These are phyloP conservation scores for Beauveria caledonica DNA, from an alignment of 2,329 filamentous ascomycete genomes.

Conservation along the genomic window DNA sequence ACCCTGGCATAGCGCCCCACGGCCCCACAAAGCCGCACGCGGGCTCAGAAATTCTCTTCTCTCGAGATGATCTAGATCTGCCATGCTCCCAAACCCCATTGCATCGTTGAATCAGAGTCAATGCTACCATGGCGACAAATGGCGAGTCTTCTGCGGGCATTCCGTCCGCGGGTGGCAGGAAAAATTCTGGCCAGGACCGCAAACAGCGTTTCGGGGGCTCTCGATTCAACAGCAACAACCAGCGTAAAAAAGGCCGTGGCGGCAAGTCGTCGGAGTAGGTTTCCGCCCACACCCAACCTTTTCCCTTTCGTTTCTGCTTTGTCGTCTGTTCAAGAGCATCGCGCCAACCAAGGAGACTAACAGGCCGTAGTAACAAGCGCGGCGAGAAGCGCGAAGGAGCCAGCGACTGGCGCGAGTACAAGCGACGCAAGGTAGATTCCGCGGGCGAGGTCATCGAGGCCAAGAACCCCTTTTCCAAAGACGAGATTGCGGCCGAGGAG, in stretches of 20 bases:
- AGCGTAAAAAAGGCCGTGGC: conserved; percentile 1
- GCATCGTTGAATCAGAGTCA: not conserved
- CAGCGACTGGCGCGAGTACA: conserved; percentile 32
- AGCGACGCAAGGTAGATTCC: conserved; percentile 33
- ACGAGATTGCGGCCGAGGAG: conserved; percentile 82
- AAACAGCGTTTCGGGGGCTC: conserved; percentile 7
- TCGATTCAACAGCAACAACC: conserved; percentile 8
- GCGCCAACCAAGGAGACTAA: conserved; percentile 9
- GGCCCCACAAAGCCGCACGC: not conserved
- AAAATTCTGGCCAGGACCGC: not conserved
- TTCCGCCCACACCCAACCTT: not conserved
- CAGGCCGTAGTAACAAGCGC: conserved; percentile 4
- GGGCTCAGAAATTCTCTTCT: conserved; percentile 8
- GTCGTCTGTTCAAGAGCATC: not conserved
- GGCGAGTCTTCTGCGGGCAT: conserved; percentile 9
- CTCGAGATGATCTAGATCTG: not conserved
- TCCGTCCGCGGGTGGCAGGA: conserved; percentile 2
- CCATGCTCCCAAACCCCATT: not conserved
- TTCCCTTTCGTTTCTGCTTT: not conserved
- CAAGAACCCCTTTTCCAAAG: conserved; percentile 49
- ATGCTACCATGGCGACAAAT: conserved; percentile 10
- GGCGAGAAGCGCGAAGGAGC: conserved; percentile 31
- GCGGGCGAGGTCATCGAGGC: conserved; percentile 25
- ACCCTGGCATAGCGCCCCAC: not conserved
- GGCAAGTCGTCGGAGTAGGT: conserved; percentile 7